Evolutionary conservation across 176 grass and related monocot species (phyloP).

Genomic region (Puccinellia tenuiflora): DNA sequence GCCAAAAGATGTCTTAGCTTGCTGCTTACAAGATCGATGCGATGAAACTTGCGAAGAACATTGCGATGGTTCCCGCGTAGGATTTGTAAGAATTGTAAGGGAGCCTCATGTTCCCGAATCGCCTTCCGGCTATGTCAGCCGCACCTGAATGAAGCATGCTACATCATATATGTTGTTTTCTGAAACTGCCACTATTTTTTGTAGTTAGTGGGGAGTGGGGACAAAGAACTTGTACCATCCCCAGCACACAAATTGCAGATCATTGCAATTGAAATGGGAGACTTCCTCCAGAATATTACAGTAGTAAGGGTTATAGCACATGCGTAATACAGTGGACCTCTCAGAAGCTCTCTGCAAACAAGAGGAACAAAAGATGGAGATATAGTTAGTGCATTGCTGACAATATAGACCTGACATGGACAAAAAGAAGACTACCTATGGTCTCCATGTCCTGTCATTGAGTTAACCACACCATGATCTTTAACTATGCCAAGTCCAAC

Average conservation of each 20-base stretch:
- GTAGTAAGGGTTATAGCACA: slow-evolving; percentile 62
- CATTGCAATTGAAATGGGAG: slow-evolving; percentile 61
- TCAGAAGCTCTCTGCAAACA: slow-evolving; percentile 65
- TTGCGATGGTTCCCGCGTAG: slow-evolving; percentile 50
- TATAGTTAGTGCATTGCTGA: not conserved
- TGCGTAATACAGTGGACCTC: slow-evolving; percentile 72
- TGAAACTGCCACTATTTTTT: not conserved
- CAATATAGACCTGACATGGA: not conserved
- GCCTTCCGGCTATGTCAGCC: slow-evolving; percentile 75
- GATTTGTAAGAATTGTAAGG: slow-evolving; percentile 72
- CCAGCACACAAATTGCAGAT: slow-evolving; percentile 85
- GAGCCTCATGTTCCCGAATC: slow-evolving; percentile 51
- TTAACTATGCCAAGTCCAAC: slow-evolving; percentile 59
- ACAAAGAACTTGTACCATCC: slow-evolving; percentile 49
- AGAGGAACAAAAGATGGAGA: not conserved
- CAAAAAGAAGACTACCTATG: slow-evolving; percentile 27
- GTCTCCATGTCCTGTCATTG: slow-evolving; percentile 70
- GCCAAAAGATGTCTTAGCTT: not conserved
- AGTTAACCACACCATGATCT: slow-evolving; percentile 75
- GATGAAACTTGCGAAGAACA: slow-evolving; percentile 54
- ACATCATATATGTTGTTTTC: not conserved
- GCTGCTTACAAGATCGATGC: slow-evolving; percentile 51
- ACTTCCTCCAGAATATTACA: slow-evolving; percentile 63
- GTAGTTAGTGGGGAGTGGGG: slow-evolving; percentile 33
- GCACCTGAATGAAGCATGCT: slow-evolving; percentile 34